These are phyloP conservation scores for Termitomyces sp. DNA, from an alignment of 768 basidiomycete genomes.

Conservation along the genomic window DNA sequence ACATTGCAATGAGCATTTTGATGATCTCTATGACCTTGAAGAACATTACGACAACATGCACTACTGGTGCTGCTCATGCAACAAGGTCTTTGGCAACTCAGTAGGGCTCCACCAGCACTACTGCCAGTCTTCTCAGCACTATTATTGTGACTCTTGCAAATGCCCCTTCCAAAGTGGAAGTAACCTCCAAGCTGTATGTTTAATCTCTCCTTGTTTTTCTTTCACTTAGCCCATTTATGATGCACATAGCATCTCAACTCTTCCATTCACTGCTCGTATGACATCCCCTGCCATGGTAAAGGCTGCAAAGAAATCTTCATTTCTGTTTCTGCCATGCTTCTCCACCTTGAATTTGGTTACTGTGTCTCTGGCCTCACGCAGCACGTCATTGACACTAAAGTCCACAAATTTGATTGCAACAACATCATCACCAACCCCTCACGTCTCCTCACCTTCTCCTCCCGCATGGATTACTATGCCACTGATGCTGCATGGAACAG, in stretches of 20 bases:
- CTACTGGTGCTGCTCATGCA: conserved; percentile 36
- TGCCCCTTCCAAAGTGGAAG: conserved; percentile 34
- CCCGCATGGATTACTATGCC: conserved; percentile 22
- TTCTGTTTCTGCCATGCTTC: conserved; percentile 46
- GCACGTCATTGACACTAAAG: conserved; percentile 33
- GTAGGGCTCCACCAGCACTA: conserved; percentile 42
- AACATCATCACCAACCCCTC: conserved; percentile 52
- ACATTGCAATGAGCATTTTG: conserved; percentile 40
- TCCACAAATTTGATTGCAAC: conserved; percentile 36
- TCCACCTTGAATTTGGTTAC: conserved; percentile 57
- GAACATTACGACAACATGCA: conserved; percentile 37
- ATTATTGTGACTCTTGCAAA: conserved; percentile 41
- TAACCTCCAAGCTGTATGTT: conserved; percentile 25
- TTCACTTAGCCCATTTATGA: not conserved
- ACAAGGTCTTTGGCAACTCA: conserved; percentile 33
- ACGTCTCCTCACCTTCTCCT: conserved; percentile 37
- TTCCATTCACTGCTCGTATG: conserved; percentile 36
- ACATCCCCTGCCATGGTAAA: conserved; percentile 27
- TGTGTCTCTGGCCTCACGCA: conserved; percentile 46
- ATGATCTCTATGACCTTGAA: conserved; percentile 22
- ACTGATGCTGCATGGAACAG: conserved; percentile 38
- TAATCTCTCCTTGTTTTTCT: not conserved
- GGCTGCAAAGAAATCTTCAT: conserved; percentile 46
- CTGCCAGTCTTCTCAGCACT: conserved; percentile 32
- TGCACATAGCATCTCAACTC: conserved; percentile 44